Evolutionary conservation across 2,329 filamentous ascomycete genomes (phyloP), one percentile per base, ranked within the genome.

Genomic region (Botryotinia convoluta): DNA sequence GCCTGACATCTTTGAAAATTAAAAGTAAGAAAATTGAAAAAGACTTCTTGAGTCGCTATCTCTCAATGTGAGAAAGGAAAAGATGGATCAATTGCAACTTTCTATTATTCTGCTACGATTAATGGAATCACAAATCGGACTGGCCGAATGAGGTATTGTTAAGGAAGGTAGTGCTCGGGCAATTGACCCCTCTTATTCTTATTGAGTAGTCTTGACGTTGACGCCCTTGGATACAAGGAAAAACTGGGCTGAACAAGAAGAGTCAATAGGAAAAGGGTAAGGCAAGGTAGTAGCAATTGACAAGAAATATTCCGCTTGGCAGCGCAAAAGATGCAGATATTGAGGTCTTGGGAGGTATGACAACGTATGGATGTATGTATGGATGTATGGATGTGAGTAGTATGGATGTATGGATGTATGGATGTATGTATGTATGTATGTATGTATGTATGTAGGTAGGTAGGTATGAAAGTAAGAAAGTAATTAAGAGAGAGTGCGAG

Each of bases 1-100:
- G 68, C 72, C 74, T 67, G 77, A 71, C 74, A 75, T 75, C 20
- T 65, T 73, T 32, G 71, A 35, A 20, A 39, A 61, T 72, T 72
- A 35, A n/a, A 69, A 45, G 37, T 44, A 20, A 20, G 29, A 45
- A 72, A 35, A n/a, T 26, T 37, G 54, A 51, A 51, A 69, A 42
- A 61, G 51, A 60, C 42, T 69, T 45, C 51, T 69, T 29, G 63
- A 67, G 51, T 72, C 54, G 64, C 35, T 9, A 14, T 35, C 65
- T 35, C 65, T 37, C 26, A 57, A 61, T 16, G 44, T 22, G 62
- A 32, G 22, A 51, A 45, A 42, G 65, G 39, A 60, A 69, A 37
- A 32, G 61, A 69, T 57, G 63, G n/a, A 48, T 69, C 54, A 69
- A 72, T 72, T 35, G 42, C 16, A 9, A 57, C 20, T 37, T 48